Evolutionary conservation across 768 basidiomycete genomes (phyloP).

Genomic region (Lactifluus pinguis): DNA sequence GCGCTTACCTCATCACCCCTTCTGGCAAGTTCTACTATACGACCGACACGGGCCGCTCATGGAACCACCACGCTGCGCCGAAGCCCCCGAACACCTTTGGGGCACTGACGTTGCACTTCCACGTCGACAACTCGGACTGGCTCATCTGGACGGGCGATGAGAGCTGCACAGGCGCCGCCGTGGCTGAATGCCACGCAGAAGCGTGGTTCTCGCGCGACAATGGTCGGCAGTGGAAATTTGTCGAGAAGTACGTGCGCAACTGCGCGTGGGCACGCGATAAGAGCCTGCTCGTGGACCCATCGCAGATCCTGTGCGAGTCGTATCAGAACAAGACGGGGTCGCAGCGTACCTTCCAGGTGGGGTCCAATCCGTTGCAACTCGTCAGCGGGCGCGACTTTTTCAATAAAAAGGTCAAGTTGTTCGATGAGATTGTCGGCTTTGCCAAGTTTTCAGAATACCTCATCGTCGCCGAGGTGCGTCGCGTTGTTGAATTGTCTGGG

Average conservation of each 20-base stretch:
- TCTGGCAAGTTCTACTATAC: conserved; percentile 62
- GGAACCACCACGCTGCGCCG: conserved; percentile 54
- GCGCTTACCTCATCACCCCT: conserved; percentile 85
- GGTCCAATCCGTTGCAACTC: conserved; percentile 64
- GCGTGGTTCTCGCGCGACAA: conserved; percentile 70
- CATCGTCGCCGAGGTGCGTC: conserved; percentile 82
- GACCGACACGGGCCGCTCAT: conserved; percentile 68
- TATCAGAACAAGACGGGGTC: conserved; percentile 74
- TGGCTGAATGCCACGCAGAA: conserved; percentile 57
- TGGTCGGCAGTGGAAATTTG: conserved; percentile 62
- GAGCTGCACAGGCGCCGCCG: conserved; percentile 43
- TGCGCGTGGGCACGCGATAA: conserved; percentile 89
- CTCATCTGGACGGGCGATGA: conserved; percentile 83
- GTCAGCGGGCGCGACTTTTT: conserved; percentile 73
- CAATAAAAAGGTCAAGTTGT: conserved; percentile 60
- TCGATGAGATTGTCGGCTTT: conserved; percentile 86
- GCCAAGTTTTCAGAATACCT: conserved; percentile 96
- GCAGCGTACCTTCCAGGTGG: conserved; percentile 47
- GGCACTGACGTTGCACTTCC: conserved; percentile 75
- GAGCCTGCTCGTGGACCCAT: conserved; percentile 69
- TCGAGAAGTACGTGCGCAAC: conserved; percentile 83
- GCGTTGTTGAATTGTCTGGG: not conserved
- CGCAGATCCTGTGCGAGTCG: conserved; percentile 88
- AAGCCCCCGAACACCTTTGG: conserved; percentile 72
- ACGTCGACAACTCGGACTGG: conserved; percentile 64